These are phyloP conservation scores for Alternaria postmessia DNA, from an alignment of 2,329 filamentous ascomycete species.

Conservation along the genomic window DNA sequence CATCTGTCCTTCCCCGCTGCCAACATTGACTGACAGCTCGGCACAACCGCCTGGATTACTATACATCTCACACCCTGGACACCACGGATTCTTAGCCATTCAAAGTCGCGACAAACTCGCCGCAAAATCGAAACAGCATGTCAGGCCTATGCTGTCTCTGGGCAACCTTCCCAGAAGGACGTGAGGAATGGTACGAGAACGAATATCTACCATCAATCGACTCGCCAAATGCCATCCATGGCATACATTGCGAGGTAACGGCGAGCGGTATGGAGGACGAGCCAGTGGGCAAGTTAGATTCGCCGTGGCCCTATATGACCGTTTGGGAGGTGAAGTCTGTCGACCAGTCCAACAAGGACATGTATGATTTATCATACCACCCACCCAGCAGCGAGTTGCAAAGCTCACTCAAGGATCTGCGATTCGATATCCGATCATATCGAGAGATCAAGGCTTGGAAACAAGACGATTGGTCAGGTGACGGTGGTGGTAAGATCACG, in stretches of 20 bases:
- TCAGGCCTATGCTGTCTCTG: constrained; percentile 28
- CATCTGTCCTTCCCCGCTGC: constrained; percentile 1
- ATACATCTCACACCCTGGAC: neutral
- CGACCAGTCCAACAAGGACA: constrained; percentile 5
- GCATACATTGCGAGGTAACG: constrained; percentile 25
- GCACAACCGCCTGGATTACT: neutral
- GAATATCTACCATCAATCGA: constrained; percentile 20
- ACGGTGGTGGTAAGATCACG: constrained; percentile 15
- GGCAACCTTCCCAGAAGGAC: constrained; percentile 25
- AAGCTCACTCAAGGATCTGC: constrained; percentile 12
- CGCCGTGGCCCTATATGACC: constrained; percentile 24
- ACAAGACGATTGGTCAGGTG: constrained; percentile 21
- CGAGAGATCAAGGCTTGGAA: constrained; percentile 23
- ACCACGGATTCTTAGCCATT: neutral
- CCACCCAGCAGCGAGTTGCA: constrained; percentile 10
- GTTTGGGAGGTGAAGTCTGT: constrained; percentile 17
- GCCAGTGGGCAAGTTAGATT: constrained; percentile 24
- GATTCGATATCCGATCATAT: constrained; percentile 24
- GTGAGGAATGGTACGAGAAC: constrained; percentile 25
- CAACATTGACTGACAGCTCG: constrained; percentile 1
- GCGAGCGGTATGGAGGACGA: constrained; percentile 25
- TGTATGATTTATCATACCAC: constrained; percentile 3
- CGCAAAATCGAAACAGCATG: constrained; percentile 20
- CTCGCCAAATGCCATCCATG: constrained; percentile 11
- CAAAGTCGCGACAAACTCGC: neutral